Conservation (phyloP, 306 rosid genomes). For the Cucurbita maxima region DNA sequence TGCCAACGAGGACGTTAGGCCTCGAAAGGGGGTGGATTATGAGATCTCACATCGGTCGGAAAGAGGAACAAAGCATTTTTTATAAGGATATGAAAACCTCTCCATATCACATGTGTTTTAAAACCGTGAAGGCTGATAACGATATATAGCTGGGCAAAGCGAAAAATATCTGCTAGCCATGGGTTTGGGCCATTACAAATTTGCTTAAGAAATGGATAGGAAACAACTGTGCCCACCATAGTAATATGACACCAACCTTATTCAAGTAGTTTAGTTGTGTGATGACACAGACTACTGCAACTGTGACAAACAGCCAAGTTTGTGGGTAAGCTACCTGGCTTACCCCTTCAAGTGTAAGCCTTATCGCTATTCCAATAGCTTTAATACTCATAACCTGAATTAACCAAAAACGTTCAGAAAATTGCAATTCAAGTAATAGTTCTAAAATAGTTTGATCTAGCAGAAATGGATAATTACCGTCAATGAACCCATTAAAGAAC, state of each 20-base stretch:
- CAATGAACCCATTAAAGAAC: conserved; percentile 81
- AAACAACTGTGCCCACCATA: background rate
- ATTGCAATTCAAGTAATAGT: background rate
- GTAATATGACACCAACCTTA: conserved; percentile 45
- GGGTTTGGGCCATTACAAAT: too few species aligned
- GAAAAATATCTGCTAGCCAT: too few species aligned
- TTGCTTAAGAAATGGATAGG: background rate
- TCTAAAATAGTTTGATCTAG: background rate
- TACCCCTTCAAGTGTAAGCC: conserved; percentile 76
- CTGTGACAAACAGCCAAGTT: conserved; percentile 78
- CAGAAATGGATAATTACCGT: conserved; percentile 36
- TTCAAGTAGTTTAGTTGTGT: conserved; percentile 88
- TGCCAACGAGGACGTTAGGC: too few species aligned
- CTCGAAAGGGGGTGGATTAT: too few species aligned
- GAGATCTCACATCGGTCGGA: too few species aligned
- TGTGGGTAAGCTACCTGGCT: conserved; percentile 82
- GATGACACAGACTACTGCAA: conserved; percentile 62
- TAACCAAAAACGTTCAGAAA: conserved; percentile 1
- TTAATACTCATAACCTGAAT: conserved; percentile 85
- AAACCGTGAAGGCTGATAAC: too few species aligned
- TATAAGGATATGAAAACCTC: too few species aligned
- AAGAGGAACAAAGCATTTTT: too few species aligned
- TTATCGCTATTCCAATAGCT: conserved; percentile 90
- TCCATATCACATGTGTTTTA: too few species aligned
- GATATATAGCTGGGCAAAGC: too few species aligned